phyloP scores from a whole-genome alignment of 179 eudicot genomes.

The Spinacia oleracea region DNA sequence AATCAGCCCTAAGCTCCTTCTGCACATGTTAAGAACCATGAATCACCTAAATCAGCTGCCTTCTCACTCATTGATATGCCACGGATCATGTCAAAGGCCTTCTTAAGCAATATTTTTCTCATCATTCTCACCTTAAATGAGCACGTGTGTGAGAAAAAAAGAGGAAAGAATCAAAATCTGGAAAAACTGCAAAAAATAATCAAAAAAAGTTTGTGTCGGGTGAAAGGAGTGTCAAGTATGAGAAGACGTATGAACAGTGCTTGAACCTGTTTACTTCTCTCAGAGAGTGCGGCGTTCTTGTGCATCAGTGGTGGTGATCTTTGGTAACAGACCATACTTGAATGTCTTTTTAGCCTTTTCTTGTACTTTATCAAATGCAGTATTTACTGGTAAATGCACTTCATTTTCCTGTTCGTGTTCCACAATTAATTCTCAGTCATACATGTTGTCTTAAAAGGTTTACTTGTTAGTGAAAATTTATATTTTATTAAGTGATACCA shows the following conservation, averaged over 20 bases:
- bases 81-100: too few relatives aligned
- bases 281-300: constrained; percentile 50
- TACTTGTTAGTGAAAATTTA: constrained; percentile 23
- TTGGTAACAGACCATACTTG: constrained; percentile 18
- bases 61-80: too few relatives aligned
- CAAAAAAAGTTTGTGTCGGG: too few relatives aligned
- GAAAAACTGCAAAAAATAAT: too few relatives aligned
- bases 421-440: constrained; percentile 17
- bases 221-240: constrained; percentile 49
- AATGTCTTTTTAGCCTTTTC: constrained; percentile 4
- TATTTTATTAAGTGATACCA: background rate
- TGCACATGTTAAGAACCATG: too few relatives aligned
- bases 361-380: constrained; percentile 11
- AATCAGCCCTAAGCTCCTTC: too few relatives aligned
- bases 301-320: constrained; percentile 58
- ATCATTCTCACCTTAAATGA: too few relatives aligned
- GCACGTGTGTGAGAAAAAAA: too few relatives aligned
- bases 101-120: too few relatives aligned
- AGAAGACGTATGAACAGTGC: constrained; percentile 48
- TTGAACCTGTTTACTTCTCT: constrained; percentile 47
- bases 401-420: constrained; percentile 19
- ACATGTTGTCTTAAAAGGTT: constrained; percentile 10
- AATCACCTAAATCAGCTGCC: too few relatives aligned
- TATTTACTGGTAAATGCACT: constrained; percentile 16
- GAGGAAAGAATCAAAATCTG: too few relatives aligned